phyloP scores from a whole-genome alignment of 352 stramenopile genomes.

The Phytopythium sindhum region DNA sequence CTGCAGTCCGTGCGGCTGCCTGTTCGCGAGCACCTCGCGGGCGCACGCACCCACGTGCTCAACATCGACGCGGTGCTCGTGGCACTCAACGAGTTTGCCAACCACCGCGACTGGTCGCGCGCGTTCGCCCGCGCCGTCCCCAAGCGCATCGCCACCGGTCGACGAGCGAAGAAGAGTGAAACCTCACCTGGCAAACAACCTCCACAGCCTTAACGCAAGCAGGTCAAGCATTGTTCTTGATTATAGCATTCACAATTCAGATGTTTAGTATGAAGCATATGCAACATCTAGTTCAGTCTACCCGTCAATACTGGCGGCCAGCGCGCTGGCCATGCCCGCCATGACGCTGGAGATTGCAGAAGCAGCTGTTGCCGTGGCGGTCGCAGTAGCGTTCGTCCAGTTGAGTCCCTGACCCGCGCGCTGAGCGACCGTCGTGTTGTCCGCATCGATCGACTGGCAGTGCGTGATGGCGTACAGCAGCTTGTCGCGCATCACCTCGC shows the following conservation, averaged over 20 bases:
- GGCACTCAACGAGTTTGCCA: slow-evolving; percentile 64
- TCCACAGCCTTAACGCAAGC: background rate
- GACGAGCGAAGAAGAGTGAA: slow-evolving; percentile 12
- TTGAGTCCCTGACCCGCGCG: slow-evolving; percentile 83
- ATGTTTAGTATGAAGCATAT: slow-evolving; percentile 7
- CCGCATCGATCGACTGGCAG: slow-evolving; percentile 84
- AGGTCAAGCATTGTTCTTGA: background rate
- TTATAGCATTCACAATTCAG: background rate
- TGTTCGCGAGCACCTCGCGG: slow-evolving; percentile 52
- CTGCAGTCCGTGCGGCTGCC: slow-evolving; percentile 50
- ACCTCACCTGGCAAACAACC: background rate
- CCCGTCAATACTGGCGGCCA: slow-evolving; percentile 4
- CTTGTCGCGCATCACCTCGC: slow-evolving; percentile 79
- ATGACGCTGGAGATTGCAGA: slow-evolving; percentile 67
- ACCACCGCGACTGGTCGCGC: slow-evolving; percentile 59
- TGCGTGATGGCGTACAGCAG: slow-evolving; percentile 88
- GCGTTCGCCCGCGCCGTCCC: slow-evolving; percentile 60
- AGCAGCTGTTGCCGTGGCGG: slow-evolving; percentile 34
- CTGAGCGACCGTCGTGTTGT: slow-evolving; percentile 89
- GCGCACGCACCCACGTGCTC: slow-evolving; percentile 58
- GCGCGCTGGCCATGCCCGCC: slow-evolving; percentile 28
- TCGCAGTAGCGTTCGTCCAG: slow-evolving; percentile 54
- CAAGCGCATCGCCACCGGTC: slow-evolving; percentile 35
- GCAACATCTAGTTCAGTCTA: background rate
- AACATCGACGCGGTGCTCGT: slow-evolving; percentile 82